A percentile compares a stretch with the other conserved stretches of the same genome.
phyloP scores from a whole-genome alignment of 2,329 filamentous ascomycete genomes.

The Apiospora malaysiana region DNA sequence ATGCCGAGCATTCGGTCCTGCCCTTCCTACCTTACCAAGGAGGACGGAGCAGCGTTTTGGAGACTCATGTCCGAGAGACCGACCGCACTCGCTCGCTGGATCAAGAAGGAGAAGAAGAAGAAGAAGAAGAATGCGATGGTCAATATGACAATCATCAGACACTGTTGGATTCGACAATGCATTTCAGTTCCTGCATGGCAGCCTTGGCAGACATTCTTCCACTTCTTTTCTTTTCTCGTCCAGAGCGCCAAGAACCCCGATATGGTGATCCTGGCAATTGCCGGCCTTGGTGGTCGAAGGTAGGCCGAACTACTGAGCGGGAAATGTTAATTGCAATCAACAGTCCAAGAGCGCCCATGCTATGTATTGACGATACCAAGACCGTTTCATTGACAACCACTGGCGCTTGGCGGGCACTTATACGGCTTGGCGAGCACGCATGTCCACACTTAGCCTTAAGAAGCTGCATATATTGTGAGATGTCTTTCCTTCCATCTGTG shows the following conservation, averaged over 20 bases:
- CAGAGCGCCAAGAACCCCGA: constrained; percentile 5
- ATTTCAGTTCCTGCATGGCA: constrained; percentile 19
- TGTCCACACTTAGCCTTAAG: constrained; percentile 13
- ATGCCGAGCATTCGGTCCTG: constrained; percentile 18
- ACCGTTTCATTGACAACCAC: constrained; percentile 11
- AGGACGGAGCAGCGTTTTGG: constrained; percentile 4
- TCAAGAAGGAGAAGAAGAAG: not conserved
- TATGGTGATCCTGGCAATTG: constrained; percentile 11
- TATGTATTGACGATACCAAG: constrained; percentile 14
- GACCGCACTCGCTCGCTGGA: not conserved
- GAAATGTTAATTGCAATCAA: constrained; percentile 12
- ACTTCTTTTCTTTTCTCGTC: constrained; percentile 13
- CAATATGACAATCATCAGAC: not conserved
- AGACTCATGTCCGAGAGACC: constrained; percentile 2
- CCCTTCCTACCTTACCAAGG: not conserved
- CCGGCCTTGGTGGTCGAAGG: constrained; percentile 1
- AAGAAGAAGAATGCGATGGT: not conserved
- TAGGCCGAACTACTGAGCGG: not conserved
- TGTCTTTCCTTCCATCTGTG: constrained; percentile 18
- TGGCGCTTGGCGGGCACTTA: constrained; percentile 16
- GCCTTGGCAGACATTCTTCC: constrained; percentile 1
- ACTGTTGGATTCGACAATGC: not conserved
- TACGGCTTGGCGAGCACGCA: constrained; percentile 16
- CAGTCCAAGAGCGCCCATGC: constrained; percentile 4
- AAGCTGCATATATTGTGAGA: constrained; percentile 6